Evolutionary conservation across 148 eudicot species (phyloP), one percentile per base, ranked within the genome.

Genomic region (Rhododendron molle): DNA sequence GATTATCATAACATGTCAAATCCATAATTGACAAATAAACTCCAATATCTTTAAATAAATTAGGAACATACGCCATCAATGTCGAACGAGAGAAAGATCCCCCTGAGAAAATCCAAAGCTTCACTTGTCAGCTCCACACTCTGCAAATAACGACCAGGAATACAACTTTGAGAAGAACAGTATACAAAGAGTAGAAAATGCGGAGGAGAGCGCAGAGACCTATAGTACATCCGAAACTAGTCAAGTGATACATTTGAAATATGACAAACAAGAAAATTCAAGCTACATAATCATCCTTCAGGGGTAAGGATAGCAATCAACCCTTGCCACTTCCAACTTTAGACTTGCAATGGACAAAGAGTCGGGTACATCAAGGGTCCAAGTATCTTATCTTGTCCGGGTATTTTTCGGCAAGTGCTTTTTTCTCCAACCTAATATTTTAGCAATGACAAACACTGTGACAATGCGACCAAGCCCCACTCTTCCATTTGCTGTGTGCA

Each of bases 81-180:
- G 84, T 92, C 94, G 74, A 88, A 92, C 67, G 85, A 85, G 69
- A 36, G 52, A 87, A 92, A 92, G 56, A 89, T 88, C 50, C 88
- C 89, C 78, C 43, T 88, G 76, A 92, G 92, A 78, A 90, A 92
- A 28, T 90, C 92, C 88, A 89, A 71, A 80, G 94, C 94, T 88
- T 90, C 94, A 89, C 72, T 88, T 84, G 92, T 89, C 84, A 92
- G 87, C 89, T 92, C 94, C 87, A 89, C 90, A 85, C 92, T 89
- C 94, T 92, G 77, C 84, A 85, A 60, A 52, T 56, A 13, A 36
- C 9, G 56, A 83, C 54, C 71, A 56, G 30, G 74, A 79, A 80
- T 54, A 84, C n/a, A 34, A 80, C 15, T 32, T 76, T 16, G 10
- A 83, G 81, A 30, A 13, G 40, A 81, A 78, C 72, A 62, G 2